Evolutionary conservation across 495 filamentous ascomycete species (phyloP).

Genomic region (Lasiosphaeriaceae sp.): DNA sequence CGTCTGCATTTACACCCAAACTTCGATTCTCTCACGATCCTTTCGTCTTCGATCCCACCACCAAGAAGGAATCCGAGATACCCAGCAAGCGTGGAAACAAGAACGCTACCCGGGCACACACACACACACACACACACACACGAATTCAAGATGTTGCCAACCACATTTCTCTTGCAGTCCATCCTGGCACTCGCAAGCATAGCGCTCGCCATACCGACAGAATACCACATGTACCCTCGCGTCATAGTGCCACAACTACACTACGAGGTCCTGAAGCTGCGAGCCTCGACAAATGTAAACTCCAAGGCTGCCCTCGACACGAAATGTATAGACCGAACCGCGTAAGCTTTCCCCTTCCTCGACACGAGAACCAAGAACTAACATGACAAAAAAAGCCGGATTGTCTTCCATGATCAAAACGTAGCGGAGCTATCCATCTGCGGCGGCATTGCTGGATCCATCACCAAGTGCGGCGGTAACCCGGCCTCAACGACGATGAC

Average conservation of each 20-base stretch:
- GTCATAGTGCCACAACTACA: conserved; percentile 28
- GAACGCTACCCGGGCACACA: neutral
- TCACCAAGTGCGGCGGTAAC: conserved; percentile 38
- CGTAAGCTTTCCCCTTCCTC: conserved; percentile 22
- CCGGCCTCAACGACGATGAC: conserved; percentile 41
- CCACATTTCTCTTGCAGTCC: conserved; percentile 16
- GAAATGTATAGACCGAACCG: conserved; percentile 31
- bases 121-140: conserved; percentile 1
- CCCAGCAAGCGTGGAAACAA: neutral
- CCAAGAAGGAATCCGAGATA: neutral
- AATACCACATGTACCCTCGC: conserved; percentile 16
- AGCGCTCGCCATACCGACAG: conserved; percentile 14
- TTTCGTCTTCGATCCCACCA: too few relatives aligned
- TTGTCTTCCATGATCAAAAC: conserved; percentile 51
- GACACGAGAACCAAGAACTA: neutral
- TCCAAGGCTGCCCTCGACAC: conserved; percentile 31
- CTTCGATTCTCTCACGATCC: too few relatives aligned
- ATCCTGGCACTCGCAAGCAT: conserved; percentile 9
- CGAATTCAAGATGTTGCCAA: conserved; percentile 12
- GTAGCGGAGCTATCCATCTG: conserved; percentile 53
- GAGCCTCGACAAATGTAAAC: conserved; percentile 29
- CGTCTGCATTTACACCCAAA: too few relatives aligned
- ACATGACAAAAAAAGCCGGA: conserved; percentile 30
- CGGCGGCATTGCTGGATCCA: conserved; percentile 45
- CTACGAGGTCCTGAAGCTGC: conserved; percentile 33